A percentile compares a stretch with the other conserved stretches of the same genome.
These are phyloP conservation scores for Pestalotiopsis sp. DNA, from an alignment of 2,329 filamentous ascomycete genomes.

Conservation along the genomic window DNA sequence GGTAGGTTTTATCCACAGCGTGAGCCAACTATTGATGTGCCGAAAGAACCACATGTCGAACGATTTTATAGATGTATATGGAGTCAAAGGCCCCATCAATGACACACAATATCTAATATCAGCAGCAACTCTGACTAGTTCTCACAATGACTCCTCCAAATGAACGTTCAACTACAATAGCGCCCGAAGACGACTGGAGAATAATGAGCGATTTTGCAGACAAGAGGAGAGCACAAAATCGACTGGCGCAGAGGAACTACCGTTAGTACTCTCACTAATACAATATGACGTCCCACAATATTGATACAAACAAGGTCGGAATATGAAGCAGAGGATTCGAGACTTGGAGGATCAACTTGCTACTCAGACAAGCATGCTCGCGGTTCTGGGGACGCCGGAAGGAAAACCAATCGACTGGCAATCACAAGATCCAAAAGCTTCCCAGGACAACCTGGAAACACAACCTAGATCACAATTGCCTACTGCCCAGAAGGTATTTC, in stretches of 20 bases:
- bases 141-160: neutral
- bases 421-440: neutral
- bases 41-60: neutral
- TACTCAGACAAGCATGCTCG: neutral
- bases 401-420: neutral
- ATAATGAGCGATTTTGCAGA: slow-evolving; percentile 4
- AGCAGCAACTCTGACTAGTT: neutral
- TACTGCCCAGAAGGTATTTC: neutral
- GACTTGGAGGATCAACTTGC: neutral
- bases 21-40: neutral
- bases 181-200: slow-evolving; percentile 5
- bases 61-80: neutral
- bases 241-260: neutral
- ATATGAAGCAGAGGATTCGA: slow-evolving; percentile 1
- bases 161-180: neutral
- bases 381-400: neutral
- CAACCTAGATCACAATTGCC: neutral
- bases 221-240: slow-evolving; percentile 4
- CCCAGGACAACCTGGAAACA: neutral
- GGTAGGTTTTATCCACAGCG: neutral
- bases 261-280: neutral
- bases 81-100: neutral
- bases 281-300: neutral
- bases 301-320: neutral
- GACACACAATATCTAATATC: neutral